Conservation (phyloP, 352 stramenopile genomes). For the Globisporangium barbulae region DNA sequence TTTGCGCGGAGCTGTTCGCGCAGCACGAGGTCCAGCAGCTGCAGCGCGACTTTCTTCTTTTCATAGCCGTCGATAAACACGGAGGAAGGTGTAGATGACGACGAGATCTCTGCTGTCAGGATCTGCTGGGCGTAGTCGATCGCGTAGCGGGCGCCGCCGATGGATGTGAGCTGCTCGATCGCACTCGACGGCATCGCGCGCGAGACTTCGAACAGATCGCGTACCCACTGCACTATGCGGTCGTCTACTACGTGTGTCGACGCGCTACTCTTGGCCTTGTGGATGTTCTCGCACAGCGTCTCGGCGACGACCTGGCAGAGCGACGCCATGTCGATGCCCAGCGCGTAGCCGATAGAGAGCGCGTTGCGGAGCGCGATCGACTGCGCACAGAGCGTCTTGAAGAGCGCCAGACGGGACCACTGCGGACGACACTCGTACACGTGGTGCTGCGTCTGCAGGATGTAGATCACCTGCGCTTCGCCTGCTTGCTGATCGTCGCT, state of each 20-base stretch:
- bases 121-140: slow-evolving; percentile 63
- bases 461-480: slow-evolving; percentile 71
- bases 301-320: slow-evolving; percentile 82
- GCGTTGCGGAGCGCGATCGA: slow-evolving; percentile 61
- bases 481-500: slow-evolving; percentile 17
- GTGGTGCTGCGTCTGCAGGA: slow-evolving; percentile 76
- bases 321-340: slow-evolving; percentile 86
- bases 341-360: slow-evolving; percentile 80
- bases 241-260: slow-evolving; percentile 14
- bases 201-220: slow-evolving; percentile 71
- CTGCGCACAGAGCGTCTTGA: slow-evolving; percentile 59
- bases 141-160: slow-evolving; percentile 46
- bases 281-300: slow-evolving; percentile 54
- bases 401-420: slow-evolving; percentile 80
- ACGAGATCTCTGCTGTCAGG: slow-evolving; percentile 27
- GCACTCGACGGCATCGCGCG: slow-evolving; percentile 60
- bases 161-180: slow-evolving; percentile 61
- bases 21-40: slow-evolving; percentile 57
- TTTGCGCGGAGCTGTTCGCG: slow-evolving; percentile 47
- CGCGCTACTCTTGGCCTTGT: slow-evolving; percentile 16
- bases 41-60: slow-evolving; percentile 42
- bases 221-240: slow-evolving; percentile 56
- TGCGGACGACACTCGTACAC: slow-evolving; percentile 86
- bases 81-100: background rate
- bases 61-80: slow-evolving; percentile 36